Evolutionary conservation across 176 grass and related monocot species (phyloP).

Genomic region (Cenchrus purpureus): DNA sequence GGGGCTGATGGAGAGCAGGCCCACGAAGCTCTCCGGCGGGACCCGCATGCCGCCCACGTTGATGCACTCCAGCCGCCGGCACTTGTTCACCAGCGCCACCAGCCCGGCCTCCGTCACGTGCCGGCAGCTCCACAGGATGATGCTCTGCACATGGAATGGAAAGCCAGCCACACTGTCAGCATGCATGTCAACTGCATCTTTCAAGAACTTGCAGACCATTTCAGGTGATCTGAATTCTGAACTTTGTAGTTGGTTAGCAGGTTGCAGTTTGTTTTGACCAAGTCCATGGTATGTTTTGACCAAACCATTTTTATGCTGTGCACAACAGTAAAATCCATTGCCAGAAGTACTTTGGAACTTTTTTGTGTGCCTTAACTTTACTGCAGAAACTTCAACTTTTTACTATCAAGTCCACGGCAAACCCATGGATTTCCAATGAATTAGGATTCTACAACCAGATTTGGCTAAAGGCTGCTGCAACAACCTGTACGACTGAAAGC

Average conservation of each 20-base stretch:
- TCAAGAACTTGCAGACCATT: not conserved
- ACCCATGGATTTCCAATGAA: not conserved
- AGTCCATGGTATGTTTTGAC: not conserved
- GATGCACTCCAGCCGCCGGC: conserved; percentile 76
- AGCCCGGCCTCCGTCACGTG: conserved; percentile 83
- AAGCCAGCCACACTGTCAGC: conserved; percentile 3
- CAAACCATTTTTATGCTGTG: not conserved
- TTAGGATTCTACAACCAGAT: not conserved
- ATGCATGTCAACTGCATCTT: not conserved
- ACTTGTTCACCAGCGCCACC: conserved; percentile 74
- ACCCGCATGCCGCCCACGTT: conserved; percentile 91
- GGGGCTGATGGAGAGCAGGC: conserved; percentile 73
- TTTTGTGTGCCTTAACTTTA: not conserved
- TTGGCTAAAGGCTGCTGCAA: not conserved
- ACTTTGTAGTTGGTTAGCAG: not conserved
- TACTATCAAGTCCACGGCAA: too few species aligned
- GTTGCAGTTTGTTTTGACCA: not conserved
- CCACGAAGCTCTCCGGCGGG: conserved; percentile 67
- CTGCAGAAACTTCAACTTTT: too few species aligned
- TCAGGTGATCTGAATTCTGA: not conserved
- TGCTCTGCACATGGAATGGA: conserved; percentile 52
- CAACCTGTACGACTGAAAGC: not conserved
- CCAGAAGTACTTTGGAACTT: not conserved
- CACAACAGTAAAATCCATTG: not conserved
- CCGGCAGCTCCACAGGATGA: conserved; percentile 91